Evolutionary conservation across 192 early-diverging fungal genomes (phyloP).

Genomic region (Entophlyctis luteolus): DNA sequence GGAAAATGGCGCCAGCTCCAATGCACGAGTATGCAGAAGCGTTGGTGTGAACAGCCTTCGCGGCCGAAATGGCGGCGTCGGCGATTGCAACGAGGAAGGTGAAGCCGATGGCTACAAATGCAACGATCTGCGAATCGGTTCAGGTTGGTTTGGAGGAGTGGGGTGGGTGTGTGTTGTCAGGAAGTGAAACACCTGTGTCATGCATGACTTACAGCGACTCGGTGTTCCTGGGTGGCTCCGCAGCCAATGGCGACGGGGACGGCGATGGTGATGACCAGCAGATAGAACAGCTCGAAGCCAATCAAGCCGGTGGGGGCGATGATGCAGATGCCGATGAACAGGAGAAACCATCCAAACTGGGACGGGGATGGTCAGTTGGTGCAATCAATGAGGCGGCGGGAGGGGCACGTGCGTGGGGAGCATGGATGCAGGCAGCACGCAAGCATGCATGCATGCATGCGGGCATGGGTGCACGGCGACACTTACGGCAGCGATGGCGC

Average conservation of each 20-base stretch:
- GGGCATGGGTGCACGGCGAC: too few species aligned
- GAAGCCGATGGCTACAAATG: constrained; percentile 31
- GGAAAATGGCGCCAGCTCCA: constrained; percentile 32
- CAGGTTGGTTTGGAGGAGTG: background rate
- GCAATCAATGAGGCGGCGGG: too few species aligned
- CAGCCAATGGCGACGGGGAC: constrained; percentile 13
- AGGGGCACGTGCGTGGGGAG: too few species aligned
- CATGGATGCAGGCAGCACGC: background rate
- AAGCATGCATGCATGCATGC: background rate
- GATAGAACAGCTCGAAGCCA: constrained; percentile 24
- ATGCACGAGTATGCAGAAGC: background rate
- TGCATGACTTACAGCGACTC: constrained; percentile 23
- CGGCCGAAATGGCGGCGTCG: background rate
- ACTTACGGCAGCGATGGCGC: background rate
- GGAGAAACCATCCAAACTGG: constrained; percentile 35
- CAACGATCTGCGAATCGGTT: constrained; percentile 23
- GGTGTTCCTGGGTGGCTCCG: constrained; percentile 13
- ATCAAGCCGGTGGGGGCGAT: background rate
- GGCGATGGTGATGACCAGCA: constrained; percentile 11
- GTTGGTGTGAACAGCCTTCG: background rate
- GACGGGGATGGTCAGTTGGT: background rate
- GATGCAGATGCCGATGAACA: constrained; percentile 34
- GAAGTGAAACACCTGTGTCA: background rate
- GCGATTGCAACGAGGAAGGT: constrained; percentile 24
- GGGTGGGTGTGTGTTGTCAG: background rate